These are phyloP conservation scores for Penicillium crustosum DNA, from an alignment of 2,329 filamentous ascomycete species.

Conservation along the genomic window DNA sequence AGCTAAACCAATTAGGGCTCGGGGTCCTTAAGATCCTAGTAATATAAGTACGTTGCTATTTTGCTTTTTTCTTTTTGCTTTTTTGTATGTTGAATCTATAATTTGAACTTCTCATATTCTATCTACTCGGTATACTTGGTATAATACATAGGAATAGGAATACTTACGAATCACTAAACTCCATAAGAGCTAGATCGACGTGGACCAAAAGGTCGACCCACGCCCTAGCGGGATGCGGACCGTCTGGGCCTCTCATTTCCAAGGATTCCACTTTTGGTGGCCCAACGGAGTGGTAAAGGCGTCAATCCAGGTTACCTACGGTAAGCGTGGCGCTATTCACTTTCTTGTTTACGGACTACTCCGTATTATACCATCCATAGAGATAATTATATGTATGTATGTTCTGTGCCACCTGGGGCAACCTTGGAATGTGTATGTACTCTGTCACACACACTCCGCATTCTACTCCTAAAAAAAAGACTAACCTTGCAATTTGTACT, in stretches of 20 bases:
- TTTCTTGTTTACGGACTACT: neutral
- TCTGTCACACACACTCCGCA: neutral
- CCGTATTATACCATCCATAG: neutral
- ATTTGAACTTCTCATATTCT: neutral
- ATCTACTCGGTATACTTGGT: too few relatives aligned
- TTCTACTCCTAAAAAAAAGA: neutral
- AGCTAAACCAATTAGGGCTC: neutral
- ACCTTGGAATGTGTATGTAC: neutral
- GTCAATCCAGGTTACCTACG: neutral
- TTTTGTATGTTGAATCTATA: neutral
- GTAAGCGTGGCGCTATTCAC: neutral
- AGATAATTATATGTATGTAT: too few relatives aligned
- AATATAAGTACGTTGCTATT: neutral
- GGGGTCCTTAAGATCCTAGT: neutral
- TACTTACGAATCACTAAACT: neutral
- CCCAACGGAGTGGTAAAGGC: neutral
- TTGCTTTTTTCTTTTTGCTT: neutral
- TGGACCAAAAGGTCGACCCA: neutral
- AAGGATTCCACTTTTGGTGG: neutral
- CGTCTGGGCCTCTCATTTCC: constrained; percentile 11
- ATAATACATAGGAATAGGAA: too few relatives aligned
- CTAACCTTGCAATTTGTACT: neutral
- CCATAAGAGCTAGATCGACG: neutral
- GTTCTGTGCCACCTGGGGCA: too few relatives aligned
- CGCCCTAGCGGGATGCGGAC: constrained; percentile 10